Evolutionary conservation across 495 filamentous ascomycete species (phyloP).

Genomic region (Daldinia concentrica): DNA sequence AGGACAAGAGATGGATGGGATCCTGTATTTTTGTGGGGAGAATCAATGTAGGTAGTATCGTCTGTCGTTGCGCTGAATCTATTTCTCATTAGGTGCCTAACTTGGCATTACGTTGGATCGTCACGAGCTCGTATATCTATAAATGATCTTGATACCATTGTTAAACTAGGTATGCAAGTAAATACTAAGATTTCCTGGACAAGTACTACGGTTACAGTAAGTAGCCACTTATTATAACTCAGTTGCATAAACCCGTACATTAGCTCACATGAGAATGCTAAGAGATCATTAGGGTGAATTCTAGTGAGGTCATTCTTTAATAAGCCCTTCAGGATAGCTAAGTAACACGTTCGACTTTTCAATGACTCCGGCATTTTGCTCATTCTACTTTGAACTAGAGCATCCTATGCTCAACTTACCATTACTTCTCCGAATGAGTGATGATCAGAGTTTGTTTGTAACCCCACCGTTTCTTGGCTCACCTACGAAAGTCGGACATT

Average conservation of each 20-base stretch:
- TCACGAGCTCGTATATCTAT: background rate
- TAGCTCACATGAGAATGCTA: background rate
- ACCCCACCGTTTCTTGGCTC: background rate
- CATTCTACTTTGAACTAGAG: background rate
- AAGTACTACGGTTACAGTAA: background rate
- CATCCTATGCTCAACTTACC: background rate
- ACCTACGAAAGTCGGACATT: background rate
- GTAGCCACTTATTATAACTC: background rate
- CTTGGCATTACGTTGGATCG: background rate
- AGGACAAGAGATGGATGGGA: background rate
- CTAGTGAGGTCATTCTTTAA: background rate
- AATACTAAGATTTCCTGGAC: background rate
- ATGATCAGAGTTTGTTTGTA: background rate
- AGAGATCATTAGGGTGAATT: background rate
- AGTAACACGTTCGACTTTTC: background rate
- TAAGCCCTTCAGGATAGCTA: background rate
- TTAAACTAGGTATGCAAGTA: background rate
- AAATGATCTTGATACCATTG: background rate
- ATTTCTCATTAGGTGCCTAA: background rate
- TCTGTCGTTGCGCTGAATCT: background rate
- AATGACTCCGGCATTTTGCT: background rate
- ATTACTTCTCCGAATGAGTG: background rate
- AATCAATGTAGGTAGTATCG: background rate
- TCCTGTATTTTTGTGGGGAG: background rate
- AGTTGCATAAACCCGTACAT: background rate